phyloP scores from a whole-genome alignment of 345 rosid genomes.

The Reutealis trisperma region DNA sequence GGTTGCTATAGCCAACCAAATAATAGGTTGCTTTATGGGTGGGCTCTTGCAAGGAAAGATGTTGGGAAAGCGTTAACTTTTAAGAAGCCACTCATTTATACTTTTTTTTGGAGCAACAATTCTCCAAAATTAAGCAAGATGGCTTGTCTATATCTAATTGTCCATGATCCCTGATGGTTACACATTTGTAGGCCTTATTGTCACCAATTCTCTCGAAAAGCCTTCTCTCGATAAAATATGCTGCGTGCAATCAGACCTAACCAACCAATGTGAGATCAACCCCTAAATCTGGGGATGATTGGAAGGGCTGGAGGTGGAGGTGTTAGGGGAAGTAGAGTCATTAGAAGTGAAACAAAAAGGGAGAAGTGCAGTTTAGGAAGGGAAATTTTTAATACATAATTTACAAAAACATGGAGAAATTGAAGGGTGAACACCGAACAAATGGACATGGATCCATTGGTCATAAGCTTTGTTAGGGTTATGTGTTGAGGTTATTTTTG shows the following conservation, averaged over 20 bases:
- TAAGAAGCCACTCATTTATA: slow-evolving; percentile 63
- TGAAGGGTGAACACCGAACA: slow-evolving; percentile 78
- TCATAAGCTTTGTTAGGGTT: too few species aligned
- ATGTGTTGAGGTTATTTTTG: neutral
- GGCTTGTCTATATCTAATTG: slow-evolving; percentile 65
- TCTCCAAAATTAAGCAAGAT: slow-evolving; percentile 59
- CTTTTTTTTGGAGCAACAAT: slow-evolving; percentile 74
- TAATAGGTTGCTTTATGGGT: slow-evolving; percentile 49
- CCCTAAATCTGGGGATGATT: slow-evolving; percentile 69
- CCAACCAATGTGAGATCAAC: slow-evolving; percentile 55
- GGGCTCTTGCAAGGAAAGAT: slow-evolving; percentile 68
- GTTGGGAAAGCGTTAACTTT: slow-evolving; percentile 27
- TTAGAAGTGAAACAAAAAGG: slow-evolving; percentile 52
- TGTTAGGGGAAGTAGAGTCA: slow-evolving; percentile 56
- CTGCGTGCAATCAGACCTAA: slow-evolving; percentile 71
- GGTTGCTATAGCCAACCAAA: slow-evolving; percentile 63
- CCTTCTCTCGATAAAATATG: slow-evolving; percentile 63
- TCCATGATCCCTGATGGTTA: slow-evolving; percentile 61
- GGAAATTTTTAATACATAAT: slow-evolving; percentile 63
- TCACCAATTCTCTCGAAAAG: slow-evolving; percentile 61
- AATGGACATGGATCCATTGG: slow-evolving; percentile 97
- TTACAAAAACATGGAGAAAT: slow-evolving; percentile 83
- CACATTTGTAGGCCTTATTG: slow-evolving; percentile 60
- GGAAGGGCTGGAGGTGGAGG: slow-evolving; percentile 56
- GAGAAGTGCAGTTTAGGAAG: slow-evolving; percentile 73